Evolutionary conservation across 2,329 filamentous ascomycete species (phyloP), one percentile per base, ranked within the genome.

Genomic region (Trichoderma citrinoviride): DNA sequence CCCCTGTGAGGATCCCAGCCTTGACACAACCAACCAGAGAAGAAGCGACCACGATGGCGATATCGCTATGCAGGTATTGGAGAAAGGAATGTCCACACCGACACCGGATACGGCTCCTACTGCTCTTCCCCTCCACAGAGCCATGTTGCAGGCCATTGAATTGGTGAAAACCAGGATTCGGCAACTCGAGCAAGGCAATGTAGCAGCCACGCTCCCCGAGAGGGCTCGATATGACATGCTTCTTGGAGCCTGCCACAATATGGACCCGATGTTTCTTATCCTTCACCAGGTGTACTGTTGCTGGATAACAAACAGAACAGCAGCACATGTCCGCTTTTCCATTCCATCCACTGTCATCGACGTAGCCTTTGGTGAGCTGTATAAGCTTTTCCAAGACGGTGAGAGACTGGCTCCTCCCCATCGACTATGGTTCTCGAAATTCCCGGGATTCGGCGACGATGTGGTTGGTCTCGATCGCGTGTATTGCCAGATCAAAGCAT

Each of bases 271-370:
- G 71, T 93, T 89, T 71, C 69, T 92, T 56, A 79, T 82, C 6
- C 72, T 90, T 14, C 89, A 91, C 71, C 88, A 91, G 71, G 66
- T 89, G 2, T 88, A 86, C 73, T 90, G 87, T 71, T 71, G 83
- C 21, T 85, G 83, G 81, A 81, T 80, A 3, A 64, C 76, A 3
- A 72, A 78, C 19, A 70, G 57, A 14, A 66, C 80, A 3, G 71
- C 81, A 14, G 74, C 76, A 1, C 72, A 78, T 52, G 69, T 33
- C 5, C n/a, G 69, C 6, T 68, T 77, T 15, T 37, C 55, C 33
- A 6, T 68, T 14, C 44, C 33, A 3, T 56, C 63, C 15, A 29
- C 43, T 3, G 27, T 47, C 12, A 27, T 75, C 21, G 71, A 74
- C 64, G 5, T 44, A 43, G 68, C 69, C 25, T 72, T 76, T 54